Conservation (phyloP, 2,329 filamentous ascomycete species). For the Lanzia echinophila region DNA sequence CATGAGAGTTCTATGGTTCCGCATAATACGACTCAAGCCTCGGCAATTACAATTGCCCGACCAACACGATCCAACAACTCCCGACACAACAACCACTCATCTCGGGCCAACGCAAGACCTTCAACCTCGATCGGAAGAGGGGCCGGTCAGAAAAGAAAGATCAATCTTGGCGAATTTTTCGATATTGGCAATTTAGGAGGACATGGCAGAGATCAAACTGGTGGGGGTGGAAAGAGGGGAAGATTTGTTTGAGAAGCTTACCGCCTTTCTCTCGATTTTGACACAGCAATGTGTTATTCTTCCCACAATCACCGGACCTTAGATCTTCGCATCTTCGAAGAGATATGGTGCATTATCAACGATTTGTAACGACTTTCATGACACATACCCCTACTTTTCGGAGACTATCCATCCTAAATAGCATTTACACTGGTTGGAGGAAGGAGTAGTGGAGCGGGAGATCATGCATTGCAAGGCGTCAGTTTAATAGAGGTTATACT, state of each 20-base stretch:
- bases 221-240: constrained; percentile 31
- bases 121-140: constrained; percentile 45
- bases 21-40: constrained; percentile 17
- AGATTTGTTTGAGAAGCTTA: constrained; percentile 25
- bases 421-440: constrained; percentile 6
- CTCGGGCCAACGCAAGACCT: constrained; percentile 19
- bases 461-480: constrained; percentile 10
- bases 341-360: neutral
- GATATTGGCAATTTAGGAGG: constrained; percentile 58
- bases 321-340: neutral
- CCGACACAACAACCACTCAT: constrained; percentile 26
- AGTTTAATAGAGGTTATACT: neutral
- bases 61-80: constrained; percentile 19
- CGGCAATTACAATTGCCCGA: constrained; percentile 25
- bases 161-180: constrained; percentile 70
- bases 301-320: neutral
- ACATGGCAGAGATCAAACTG: constrained; percentile 50
- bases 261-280: neutral
- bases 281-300: constrained; percentile 3
- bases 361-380: constrained; percentile 9
- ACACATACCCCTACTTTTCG: constrained; percentile 7
- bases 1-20: constrained; percentile 22
- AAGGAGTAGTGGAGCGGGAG: constrained; percentile 3
- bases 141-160: constrained; percentile 64
- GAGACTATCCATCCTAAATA: constrained; percentile 2